Percentiles rank a stretch among this genome's conserved stretches.
phyloP scores from a whole-genome alignment of 164 flowering plant species.

The Liriodendron chinense region DNA sequence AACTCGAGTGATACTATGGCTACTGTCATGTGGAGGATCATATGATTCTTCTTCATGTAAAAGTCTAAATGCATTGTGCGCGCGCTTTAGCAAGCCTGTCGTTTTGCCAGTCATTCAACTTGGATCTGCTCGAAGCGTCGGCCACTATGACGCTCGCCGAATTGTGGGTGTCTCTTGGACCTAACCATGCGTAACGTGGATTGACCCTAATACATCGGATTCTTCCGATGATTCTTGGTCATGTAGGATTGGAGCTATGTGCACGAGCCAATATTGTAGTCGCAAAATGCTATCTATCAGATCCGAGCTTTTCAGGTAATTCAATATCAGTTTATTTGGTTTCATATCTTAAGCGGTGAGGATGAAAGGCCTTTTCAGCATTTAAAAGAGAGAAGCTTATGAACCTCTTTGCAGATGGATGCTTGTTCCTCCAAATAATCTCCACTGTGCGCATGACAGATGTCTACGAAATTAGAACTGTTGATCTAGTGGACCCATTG shows the following conservation, averaged over 20 bases:
- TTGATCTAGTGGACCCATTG: too few relatives aligned
- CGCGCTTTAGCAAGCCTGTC: too few relatives aligned
- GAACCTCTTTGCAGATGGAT: too few relatives aligned
- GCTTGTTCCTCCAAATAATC: too few relatives aligned
- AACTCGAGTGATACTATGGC: neutral
- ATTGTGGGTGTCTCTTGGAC: conserved; percentile 83
- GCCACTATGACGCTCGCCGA: conserved; percentile 83
- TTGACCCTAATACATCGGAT: conserved; percentile 60
- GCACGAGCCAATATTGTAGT: conserved; percentile 77
- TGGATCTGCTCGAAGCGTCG: conserved; percentile 90
- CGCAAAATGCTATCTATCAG: too few relatives aligned
- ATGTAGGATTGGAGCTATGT: conserved; percentile 92
- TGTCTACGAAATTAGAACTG: too few relatives aligned
- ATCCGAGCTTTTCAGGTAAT: conserved; percentile 71
- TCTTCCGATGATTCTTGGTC: conserved; percentile 86
- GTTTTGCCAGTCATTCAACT: too few relatives aligned
- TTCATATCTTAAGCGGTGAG: neutral
- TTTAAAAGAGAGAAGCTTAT: too few relatives aligned
- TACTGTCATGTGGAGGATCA: too few relatives aligned
- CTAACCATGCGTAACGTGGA: conserved; percentile 76
- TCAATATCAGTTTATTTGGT: neutral
- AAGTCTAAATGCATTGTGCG: neutral
- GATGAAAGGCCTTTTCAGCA: too few relatives aligned
- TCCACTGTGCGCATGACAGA: too few relatives aligned
- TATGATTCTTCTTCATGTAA: neutral